A percentile compares a stretch with the other conserved stretches of the same genome.
phyloP scores from a whole-genome alignment of 2,329 filamentous ascomycete genomes.

The Aspergillus intermedius region DNA sequence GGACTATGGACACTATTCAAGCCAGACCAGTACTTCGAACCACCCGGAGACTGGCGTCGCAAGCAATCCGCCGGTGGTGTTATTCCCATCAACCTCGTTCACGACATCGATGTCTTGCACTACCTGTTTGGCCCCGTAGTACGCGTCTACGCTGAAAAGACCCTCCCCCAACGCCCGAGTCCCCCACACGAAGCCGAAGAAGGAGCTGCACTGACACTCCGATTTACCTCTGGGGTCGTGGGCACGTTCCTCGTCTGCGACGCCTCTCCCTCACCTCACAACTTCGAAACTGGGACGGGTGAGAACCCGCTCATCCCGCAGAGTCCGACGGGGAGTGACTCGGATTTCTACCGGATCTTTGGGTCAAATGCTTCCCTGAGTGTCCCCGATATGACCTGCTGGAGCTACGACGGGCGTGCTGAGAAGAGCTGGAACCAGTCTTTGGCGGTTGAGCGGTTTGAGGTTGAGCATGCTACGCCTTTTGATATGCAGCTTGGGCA shows the following conservation, averaged over 20 bases:
- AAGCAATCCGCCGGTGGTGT: constrained; percentile 43
- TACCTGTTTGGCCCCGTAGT: constrained; percentile 50
- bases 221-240: constrained; percentile 49
- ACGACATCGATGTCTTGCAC: constrained; percentile 55
- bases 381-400: constrained; percentile 48
- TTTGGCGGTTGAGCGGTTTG: constrained; percentile 29
- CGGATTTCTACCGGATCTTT: constrained; percentile 50
- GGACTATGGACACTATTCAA: constrained; percentile 52
- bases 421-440: constrained; percentile 40
- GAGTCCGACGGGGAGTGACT: constrained; percentile 22
- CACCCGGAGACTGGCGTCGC: constrained; percentile 45
- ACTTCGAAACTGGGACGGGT: constrained; percentile 53
- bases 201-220: constrained; percentile 48
- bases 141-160: constrained; percentile 47
- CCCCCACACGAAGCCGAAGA: constrained; percentile 47
- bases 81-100: constrained; percentile 54
- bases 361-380: constrained; percentile 47
- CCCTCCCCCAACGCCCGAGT: constrained; percentile 34
- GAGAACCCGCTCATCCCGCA: constrained; percentile 51
- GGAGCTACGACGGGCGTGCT: constrained; percentile 37
- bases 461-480: constrained; percentile 30
- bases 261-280: constrained; percentile 46
- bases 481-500: constrained; percentile 50
- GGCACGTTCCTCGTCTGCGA: constrained; percentile 54
- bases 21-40: constrained; percentile 46